These are phyloP conservation scores for Tylopilus balloui DNA, from an alignment of 768 basidiomycete genomes.

Conservation along the genomic window DNA sequence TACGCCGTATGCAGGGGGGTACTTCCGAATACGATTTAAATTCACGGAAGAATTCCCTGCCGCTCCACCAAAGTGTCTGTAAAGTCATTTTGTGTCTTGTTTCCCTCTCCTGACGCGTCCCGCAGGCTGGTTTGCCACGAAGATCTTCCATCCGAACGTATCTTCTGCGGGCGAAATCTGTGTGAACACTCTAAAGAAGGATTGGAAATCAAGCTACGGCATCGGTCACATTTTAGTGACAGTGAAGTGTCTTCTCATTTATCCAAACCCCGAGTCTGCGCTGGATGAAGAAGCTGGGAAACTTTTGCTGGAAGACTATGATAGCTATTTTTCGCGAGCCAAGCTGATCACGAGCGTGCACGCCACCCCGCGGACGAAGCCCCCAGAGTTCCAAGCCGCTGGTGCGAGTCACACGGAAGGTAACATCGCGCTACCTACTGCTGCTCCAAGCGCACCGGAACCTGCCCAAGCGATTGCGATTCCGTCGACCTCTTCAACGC, in stretches of 20 bases:
- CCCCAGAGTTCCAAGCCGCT: constrained; percentile 63
- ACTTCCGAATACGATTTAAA: constrained; percentile 72
- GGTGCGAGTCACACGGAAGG: constrained; percentile 26
- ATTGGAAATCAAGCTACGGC: constrained; percentile 91
- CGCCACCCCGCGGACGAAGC: constrained; percentile 73
- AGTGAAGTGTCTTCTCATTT: constrained; percentile 92
- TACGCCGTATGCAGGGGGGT: constrained; percentile 70
- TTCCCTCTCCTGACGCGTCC: constrained; percentile 4
- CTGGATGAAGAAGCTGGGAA: constrained; percentile 96
- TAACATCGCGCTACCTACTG: constrained; percentile 12
- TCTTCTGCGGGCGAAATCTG: constrained; percentile 89
- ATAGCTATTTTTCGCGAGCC: constrained; percentile 81
- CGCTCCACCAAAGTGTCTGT: constrained; percentile 84
- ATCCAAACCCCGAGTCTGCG: constrained; percentile 95
- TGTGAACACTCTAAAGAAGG: constrained; percentile 95
- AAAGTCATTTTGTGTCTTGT: not conserved
- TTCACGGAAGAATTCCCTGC: constrained; percentile 95
- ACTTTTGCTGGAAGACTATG: constrained; percentile 84
- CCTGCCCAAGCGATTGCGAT: constrained; percentile 34
- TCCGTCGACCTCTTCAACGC: constrained; percentile 38
- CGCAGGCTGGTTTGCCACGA: constrained; percentile 84
- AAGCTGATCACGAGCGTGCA: constrained; percentile 88
- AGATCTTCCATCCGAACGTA: constrained; percentile 97
- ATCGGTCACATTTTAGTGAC: constrained; percentile 89
- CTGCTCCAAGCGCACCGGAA: constrained; percentile 19